A percentile compares a stretch with the other conserved stretches of the same genome.
phyloP scores from a whole-genome alignment of 2,329 filamentous ascomycete species.

The Xylariaceae sp. region DNA sequence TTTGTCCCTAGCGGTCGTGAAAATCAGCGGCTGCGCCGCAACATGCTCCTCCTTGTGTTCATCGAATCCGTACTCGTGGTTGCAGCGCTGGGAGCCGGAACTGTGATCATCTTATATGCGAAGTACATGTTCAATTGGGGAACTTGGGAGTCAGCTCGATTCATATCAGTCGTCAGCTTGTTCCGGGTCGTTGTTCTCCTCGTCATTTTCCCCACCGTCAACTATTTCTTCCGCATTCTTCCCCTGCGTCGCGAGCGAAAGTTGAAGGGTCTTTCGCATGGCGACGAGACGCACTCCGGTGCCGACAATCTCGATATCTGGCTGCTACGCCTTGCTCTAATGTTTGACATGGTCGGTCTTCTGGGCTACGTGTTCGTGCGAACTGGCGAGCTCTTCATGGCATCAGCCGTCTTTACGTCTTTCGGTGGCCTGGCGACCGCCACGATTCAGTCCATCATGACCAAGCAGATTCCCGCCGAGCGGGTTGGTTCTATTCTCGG shows the following conservation, averaged over 20 bases:
- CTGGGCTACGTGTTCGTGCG: slow-evolving; percentile 68
- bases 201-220: slow-evolving; percentile 69
- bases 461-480: slow-evolving; percentile 84
- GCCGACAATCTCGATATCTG: slow-evolving; percentile 74
- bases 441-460: slow-evolving; percentile 76
- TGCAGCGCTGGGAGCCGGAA: slow-evolving; percentile 72
- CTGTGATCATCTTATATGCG: slow-evolving; percentile 80
- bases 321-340: slow-evolving; percentile 68
- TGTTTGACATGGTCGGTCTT: slow-evolving; percentile 73
- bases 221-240: slow-evolving; percentile 65
- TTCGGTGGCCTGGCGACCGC: slow-evolving; percentile 82
- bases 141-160: slow-evolving; percentile 73
- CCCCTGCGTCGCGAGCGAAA: slow-evolving; percentile 43
- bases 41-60: slow-evolving; percentile 74
- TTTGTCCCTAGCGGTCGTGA: slow-evolving; percentile 68
- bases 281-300: slow-evolving; percentile 55
- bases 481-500: slow-evolving; percentile 83
- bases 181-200: slow-evolving; percentile 73
- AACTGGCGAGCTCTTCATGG: slow-evolving; percentile 60
- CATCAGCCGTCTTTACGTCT: slow-evolving; percentile 68
- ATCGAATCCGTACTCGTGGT: slow-evolving; percentile 81
- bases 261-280: slow-evolving; percentile 35
- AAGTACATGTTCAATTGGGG: slow-evolving; percentile 79
- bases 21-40: slow-evolving; percentile 63
- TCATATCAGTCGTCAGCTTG: slow-evolving; percentile 74